These are phyloP conservation scores for Pichia sp. DNA, from an alignment of 1,139 yeast species.

Conservation along the genomic window DNA sequence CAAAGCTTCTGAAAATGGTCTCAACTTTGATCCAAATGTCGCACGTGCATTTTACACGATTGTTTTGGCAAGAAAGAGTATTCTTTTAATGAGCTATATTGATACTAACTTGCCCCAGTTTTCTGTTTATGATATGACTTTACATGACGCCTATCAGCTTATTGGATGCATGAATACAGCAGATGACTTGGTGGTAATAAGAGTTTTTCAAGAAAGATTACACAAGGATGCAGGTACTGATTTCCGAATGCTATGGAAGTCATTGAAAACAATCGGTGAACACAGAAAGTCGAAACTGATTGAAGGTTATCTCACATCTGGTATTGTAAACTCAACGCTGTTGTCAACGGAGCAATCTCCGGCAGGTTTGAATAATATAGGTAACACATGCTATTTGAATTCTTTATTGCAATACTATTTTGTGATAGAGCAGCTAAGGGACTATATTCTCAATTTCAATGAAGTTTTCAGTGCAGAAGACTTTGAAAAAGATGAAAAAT, in stretches of 20 bases:
- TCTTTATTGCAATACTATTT: constrained; percentile 87
- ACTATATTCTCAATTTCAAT: constrained; percentile 54
- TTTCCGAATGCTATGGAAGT: constrained; percentile 46
- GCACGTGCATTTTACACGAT: constrained; percentile 54
- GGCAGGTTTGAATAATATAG: constrained; percentile 87
- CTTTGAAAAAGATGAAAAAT: constrained; percentile 30
- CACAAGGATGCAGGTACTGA: constrained; percentile 36
- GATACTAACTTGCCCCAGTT: constrained; percentile 41
- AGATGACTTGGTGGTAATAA: constrained; percentile 52
- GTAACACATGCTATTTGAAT: constrained; percentile 91
- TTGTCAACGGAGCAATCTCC: constrained; percentile 73
- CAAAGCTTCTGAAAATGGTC: constrained; percentile 45
- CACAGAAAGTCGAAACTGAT: constrained; percentile 52
- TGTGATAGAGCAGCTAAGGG: constrained; percentile 76
- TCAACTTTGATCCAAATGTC: constrained; percentile 27
- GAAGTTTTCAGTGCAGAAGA: constrained; percentile 27
- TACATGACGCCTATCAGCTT: constrained; percentile 37
- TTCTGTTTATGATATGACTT: constrained; percentile 17
- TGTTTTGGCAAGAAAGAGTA: constrained; percentile 51
- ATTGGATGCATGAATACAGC: constrained; percentile 45
- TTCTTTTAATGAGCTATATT: constrained; percentile 43
- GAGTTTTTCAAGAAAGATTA: constrained; percentile 47
- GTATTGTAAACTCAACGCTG: constrained; percentile 55
- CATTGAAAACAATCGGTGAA: constrained; percentile 46
- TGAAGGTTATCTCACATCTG: constrained; percentile 49